Conservation (phyloP, 164 flowering plant genomes). For the Macadamia tetraphylla region DNA sequence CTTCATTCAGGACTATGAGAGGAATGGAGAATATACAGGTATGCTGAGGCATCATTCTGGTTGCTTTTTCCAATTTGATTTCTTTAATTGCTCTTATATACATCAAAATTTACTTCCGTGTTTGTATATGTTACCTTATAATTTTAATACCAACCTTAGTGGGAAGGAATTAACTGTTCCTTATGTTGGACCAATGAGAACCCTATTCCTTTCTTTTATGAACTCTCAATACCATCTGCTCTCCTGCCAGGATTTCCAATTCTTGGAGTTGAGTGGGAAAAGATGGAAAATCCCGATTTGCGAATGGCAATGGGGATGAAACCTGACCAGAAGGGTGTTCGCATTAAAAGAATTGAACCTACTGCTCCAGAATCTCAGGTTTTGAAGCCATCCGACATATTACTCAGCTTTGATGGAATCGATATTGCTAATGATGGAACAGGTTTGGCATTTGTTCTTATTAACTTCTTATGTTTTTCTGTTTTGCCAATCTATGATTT, state of each 20-base stretch:
- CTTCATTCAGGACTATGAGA: constrained; percentile 90
- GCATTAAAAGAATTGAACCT: constrained; percentile 84
- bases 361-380: constrained; percentile 78
- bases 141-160: neutral
- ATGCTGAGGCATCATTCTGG: constrained; percentile 5
- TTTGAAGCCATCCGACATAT: constrained; percentile 80
- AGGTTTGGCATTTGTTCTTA: constrained; percentile 28
- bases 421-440: constrained; percentile 98
- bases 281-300: constrained; percentile 98
- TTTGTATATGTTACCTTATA: no score
- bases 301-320: constrained; percentile 88
- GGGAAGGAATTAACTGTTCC: neutral
- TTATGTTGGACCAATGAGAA: neutral
- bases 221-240: constrained; percentile 1
- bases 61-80: neutral
- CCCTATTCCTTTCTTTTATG: neutral
- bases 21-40: constrained; percentile 93
- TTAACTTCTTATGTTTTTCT: no score
- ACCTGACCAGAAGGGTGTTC: constrained; percentile 87
- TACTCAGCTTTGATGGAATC: constrained; percentile 89
- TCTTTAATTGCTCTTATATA: neutral
- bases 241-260: constrained; percentile 71
- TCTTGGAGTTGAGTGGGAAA: constrained; percentile 98
- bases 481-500: no score
- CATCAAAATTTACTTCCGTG: neutral